Evolutionary conservation across 257 asterid species (phyloP).

Genomic region (Nicotiana undulata): DNA sequence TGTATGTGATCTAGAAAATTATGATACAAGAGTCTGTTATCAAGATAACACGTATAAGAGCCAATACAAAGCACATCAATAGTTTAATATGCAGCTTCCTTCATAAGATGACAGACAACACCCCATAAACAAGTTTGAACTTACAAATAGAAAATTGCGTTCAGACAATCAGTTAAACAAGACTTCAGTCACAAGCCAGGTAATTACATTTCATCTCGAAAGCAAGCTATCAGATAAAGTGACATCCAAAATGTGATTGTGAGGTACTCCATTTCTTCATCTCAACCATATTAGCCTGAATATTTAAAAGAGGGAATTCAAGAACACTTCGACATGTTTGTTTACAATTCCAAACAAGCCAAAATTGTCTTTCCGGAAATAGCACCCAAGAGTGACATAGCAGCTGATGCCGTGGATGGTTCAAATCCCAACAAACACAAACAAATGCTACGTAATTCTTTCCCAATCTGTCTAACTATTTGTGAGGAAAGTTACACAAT

Average conservation of each 20-base stretch:
- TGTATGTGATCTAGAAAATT: constrained; percentile 50
- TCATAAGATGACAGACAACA: neutral
- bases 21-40: neutral
- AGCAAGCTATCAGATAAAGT: neutral
- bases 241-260: neutral
- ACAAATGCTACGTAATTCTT: too few relatives aligned
- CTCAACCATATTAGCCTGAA: neutral
- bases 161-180: neutral
- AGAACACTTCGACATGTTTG: neutral
- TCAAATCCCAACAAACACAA: too few relatives aligned
- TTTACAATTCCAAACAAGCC: neutral
- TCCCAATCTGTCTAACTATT: too few relatives aligned
- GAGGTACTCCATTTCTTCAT: neutral
- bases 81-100: neutral
- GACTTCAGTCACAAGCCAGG: neutral
- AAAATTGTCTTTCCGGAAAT: neutral
- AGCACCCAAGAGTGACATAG: too few relatives aligned
- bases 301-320: neutral
- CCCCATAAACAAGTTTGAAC: neutral
- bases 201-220: neutral
- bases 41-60: neutral
- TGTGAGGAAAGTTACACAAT: too few relatives aligned
- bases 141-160: neutral
- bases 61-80: neutral
- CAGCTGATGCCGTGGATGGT: too few relatives aligned